Conservation (phyloP, 2,329 filamentous ascomycete species). For the Cladosporium cucumerinum region DNA sequence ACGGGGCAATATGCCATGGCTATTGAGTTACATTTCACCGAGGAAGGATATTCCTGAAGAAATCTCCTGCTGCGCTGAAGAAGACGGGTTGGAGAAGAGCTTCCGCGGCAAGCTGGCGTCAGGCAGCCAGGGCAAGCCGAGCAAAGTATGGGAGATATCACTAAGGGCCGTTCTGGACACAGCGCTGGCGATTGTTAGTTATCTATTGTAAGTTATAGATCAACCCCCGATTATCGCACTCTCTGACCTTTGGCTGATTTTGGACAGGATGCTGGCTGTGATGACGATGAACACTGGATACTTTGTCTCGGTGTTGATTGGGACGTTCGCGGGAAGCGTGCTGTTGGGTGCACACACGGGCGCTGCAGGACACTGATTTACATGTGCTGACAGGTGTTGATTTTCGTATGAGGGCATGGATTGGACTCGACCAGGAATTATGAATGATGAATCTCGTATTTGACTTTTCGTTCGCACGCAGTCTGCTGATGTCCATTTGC, state of each 20-base stretch:
- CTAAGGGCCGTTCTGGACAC: conserved; percentile 67
- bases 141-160: conserved; percentile 62
- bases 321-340: conserved; percentile 66
- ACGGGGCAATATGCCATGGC: conserved; percentile 22
- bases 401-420: not conserved
- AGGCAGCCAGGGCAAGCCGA: conserved; percentile 62
- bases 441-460: not conserved
- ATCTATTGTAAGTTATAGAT: conserved; percentile 67
- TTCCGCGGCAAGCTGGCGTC: not conserved
- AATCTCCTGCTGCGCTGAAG: not conserved
- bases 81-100: not conserved
- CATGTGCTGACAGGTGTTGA: not conserved
- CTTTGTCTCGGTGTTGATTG: conserved; percentile 69
- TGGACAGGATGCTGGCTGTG: conserved; percentile 74
- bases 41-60: not conserved
- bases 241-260: not conserved
- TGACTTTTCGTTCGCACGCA: not conserved
- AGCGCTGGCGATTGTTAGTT: conserved; percentile 68
- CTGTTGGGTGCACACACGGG: conserved; percentile 26
- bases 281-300: conserved; percentile 87
- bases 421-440: not conserved
- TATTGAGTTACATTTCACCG: not conserved
- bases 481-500: not conserved
- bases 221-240: not conserved
- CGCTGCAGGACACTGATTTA: conserved; percentile 15